Percentiles rank a stretch among this genome's conserved stretches.
These are phyloP conservation scores for Aspergillus sp. DNA, from an alignment of 2,329 filamentous ascomycete species.

Conservation along the genomic window DNA sequence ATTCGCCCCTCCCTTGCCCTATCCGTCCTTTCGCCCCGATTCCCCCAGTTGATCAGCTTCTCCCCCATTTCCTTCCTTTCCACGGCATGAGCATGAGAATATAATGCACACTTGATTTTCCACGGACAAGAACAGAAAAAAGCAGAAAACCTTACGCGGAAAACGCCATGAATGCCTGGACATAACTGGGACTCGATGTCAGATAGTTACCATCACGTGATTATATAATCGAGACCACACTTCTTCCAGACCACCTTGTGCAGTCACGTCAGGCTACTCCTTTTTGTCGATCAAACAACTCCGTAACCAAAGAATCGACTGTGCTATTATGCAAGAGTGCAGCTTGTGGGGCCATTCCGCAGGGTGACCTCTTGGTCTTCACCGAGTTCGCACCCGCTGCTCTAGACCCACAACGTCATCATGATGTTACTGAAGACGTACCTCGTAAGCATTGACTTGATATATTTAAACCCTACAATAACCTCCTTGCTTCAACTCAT, in stretches of 20 bases:
- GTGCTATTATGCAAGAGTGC: not conserved
- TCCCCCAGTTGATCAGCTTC: constrained; percentile 19
- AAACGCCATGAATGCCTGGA: not conserved
- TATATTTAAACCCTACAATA: not conserved
- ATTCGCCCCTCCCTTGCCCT: constrained; percentile 4
- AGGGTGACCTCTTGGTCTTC: not conserved
- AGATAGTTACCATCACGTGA: constrained; percentile 11
- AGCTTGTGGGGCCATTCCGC: not conserved
- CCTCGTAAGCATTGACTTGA: not conserved
- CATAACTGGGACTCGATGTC: not conserved
- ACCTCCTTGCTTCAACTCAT: not conserved
- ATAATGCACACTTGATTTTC: not conserved
- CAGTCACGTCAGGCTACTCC: not conserved
- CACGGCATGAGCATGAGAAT: constrained; percentile 8
- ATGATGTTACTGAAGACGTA: constrained; percentile 11
- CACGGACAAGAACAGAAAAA: not conserved
- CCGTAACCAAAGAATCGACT: not conserved
- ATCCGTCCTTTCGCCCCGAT: constrained; percentile 9
- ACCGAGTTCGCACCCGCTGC: not conserved
- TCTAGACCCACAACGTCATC: constrained; percentile 17
- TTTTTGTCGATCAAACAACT: not conserved
- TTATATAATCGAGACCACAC: constrained; percentile 10
- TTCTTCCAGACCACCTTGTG: not conserved
- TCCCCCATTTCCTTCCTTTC: constrained; percentile 12
- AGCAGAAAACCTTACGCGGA: not conserved